These are phyloP conservation scores for Arabidopsis suecica DNA, from an alignment of 345 rosid genomes.

Conservation along the genomic window DNA sequence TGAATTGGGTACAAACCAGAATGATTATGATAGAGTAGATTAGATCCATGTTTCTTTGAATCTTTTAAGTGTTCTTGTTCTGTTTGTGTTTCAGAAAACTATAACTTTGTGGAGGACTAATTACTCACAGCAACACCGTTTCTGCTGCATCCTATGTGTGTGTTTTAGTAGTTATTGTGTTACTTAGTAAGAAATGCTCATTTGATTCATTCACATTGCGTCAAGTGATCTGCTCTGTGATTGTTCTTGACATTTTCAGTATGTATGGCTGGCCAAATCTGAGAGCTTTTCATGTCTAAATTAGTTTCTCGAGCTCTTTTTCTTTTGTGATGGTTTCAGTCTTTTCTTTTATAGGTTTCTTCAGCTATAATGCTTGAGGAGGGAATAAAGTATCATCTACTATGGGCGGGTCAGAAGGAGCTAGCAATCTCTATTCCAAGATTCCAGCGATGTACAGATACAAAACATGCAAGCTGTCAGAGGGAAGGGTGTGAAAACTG, in stretches of 20 bases:
- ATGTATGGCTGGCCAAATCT: not conserved
- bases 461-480: too few species aligned
- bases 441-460: conserved; percentile 62
- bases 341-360: conserved; percentile 53
- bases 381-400: conserved; percentile 55
- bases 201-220: not conserved
- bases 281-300: not conserved
- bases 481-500: too few species aligned
- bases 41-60: not conserved
- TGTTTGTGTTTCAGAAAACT: not conserved
- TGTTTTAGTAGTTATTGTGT: not conserved
- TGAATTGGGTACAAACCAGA: not conserved
- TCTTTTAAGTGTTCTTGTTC: not conserved
- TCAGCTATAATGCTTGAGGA: conserved; percentile 64
- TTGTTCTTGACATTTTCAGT: not conserved
- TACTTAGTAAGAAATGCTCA: not conserved
- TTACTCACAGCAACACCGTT: not conserved
- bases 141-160: not conserved
- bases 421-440: conserved; percentile 74
- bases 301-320: not conserved
- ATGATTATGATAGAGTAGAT: not conserved
- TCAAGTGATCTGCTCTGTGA: not conserved
- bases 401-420: conserved; percentile 83
- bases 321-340: not conserved
- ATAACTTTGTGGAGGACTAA: not conserved